Conservation (phyloP, 192 early-diverging fungal genomes). For the Rhizoclosmatium globosum region DNA sequence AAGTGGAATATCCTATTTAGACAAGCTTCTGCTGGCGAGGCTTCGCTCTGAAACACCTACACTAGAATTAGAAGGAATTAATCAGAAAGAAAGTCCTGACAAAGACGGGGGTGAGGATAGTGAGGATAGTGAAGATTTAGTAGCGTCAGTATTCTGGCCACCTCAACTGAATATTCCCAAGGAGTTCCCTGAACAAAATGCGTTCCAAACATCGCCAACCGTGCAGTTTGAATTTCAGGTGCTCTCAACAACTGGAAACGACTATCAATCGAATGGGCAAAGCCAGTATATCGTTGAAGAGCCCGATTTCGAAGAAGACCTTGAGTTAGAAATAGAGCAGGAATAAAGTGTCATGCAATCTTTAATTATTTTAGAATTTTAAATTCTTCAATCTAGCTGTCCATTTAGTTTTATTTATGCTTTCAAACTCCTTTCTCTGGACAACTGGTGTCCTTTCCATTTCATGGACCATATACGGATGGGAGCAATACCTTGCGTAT, state of each 20-base stretch:
- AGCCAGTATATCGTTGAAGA: background rate
- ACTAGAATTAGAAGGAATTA: background rate
- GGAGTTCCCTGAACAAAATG: background rate
- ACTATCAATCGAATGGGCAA: background rate
- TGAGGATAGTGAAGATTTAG: constrained; percentile 22
- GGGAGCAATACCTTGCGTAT: constrained; percentile 85
- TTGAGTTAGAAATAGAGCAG: no score
- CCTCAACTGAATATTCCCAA: background rate
- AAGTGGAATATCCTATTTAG: constrained; percentile 14
- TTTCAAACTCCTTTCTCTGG: background rate
- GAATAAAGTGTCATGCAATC: no score
- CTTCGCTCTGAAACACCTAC: background rate
- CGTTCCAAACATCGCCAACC: background rate
- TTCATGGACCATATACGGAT: constrained; percentile 73
- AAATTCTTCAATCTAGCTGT: no score
- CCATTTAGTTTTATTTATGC: no score
- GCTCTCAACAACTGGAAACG: background rate
- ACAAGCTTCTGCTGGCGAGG: constrained; percentile 16
- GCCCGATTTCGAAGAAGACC: background rate
- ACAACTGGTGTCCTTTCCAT: constrained; percentile 79
- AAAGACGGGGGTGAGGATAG: background rate
- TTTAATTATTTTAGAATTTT: no score
- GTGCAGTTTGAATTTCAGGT: background rate
- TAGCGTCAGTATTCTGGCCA: constrained; percentile 18
- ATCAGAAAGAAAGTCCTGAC: constrained; percentile 4